A percentile compares a stretch with the other conserved stretches of the same genome.
phyloP scores from a whole-genome alignment of 108 stramenopile genomes.

The Bacterosira constricta region DNA sequence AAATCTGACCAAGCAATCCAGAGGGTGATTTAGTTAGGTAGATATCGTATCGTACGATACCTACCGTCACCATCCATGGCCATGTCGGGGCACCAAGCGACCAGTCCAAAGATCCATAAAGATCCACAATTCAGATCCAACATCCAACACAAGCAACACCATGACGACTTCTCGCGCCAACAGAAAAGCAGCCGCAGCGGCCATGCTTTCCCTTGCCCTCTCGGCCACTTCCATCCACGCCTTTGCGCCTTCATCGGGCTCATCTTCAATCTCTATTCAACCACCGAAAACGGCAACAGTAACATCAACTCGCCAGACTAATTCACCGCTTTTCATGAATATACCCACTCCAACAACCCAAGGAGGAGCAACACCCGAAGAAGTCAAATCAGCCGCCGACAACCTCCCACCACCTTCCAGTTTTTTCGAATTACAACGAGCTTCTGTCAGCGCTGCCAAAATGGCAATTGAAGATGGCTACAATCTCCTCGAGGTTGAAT shows the following conservation, averaged over 20 bases:
- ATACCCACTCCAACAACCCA: constrained; percentile 42
- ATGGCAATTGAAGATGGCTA: constrained; percentile 81
- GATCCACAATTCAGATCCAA: background rate
- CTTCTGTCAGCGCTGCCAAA: constrained; percentile 59
- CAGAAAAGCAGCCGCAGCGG: background rate
- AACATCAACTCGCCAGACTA: background rate
- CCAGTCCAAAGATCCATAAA: too few relatives aligned
- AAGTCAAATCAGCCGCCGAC: constrained; percentile 59
- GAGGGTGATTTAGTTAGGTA: too few relatives aligned
- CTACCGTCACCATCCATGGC: background rate
- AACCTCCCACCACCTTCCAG: constrained; percentile 61
- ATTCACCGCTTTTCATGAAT: constrained; percentile 26
- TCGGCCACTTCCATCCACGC: background rate
- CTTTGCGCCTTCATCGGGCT: background rate
- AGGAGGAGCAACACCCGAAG: constrained; percentile 49
- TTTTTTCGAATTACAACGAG: constrained; percentile 81
- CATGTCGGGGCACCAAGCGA: too few relatives aligned
- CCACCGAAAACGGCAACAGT: background rate
- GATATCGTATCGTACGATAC: too few relatives aligned
- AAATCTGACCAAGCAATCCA: too few relatives aligned
- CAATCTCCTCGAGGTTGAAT: constrained; percentile 90
- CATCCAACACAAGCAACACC: background rate
- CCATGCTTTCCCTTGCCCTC: background rate
- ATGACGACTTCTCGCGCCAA: background rate
- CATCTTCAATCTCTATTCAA: background rate